Percentiles rank a stretch among this genome's conserved stretches.
Evolutionary conservation across 345 rosid species (phyloP).

Genomic region (Litchi chinensis): DNA sequence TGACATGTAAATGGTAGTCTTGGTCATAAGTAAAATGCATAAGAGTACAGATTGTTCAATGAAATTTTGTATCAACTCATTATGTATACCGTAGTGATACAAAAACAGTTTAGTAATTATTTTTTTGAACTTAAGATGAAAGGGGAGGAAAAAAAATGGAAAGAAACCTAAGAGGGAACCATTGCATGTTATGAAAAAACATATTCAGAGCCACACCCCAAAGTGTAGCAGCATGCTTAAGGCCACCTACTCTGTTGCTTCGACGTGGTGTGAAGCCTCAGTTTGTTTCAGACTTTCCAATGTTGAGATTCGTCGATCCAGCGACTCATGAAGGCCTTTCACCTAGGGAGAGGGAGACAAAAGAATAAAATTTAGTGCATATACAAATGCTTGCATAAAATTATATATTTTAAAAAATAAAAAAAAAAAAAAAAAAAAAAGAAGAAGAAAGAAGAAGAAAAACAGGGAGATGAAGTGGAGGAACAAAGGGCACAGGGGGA

Average conservation of each 20-base stretch:
- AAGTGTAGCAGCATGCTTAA: constrained; percentile 11
- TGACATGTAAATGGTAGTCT: not conserved
- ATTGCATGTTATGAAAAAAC: constrained; percentile 7
- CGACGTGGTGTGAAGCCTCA: constrained; percentile 61
- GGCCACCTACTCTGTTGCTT: constrained; percentile 55
- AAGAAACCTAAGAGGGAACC: constrained; percentile 15
- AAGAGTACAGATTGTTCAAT: not conserved
- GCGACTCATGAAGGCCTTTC: constrained; percentile 61
- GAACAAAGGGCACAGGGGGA: no score
- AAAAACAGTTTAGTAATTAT: constrained; percentile 19
- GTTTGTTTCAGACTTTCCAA: constrained; percentile 80
- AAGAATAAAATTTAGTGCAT: not conserved
- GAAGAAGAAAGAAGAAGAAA: no score
- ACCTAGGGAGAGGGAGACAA: constrained; percentile 40
- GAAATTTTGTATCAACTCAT: constrained; percentile 15
- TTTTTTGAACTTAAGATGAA: not conserved
- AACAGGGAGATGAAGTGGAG: no score
- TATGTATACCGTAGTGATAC: not conserved
- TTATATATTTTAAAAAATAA: no score
- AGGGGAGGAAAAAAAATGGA: not conserved
- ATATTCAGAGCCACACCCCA: constrained; percentile 8
- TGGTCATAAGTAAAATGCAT: constrained; percentile 1
- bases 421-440: no score
- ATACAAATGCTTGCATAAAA: not conserved
- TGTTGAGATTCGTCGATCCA: constrained; percentile 69